A percentile compares a stretch with the other conserved stretches of the same genome.
phyloP scores from a whole-genome alignment of 345 rosid species.

The Diplotaxis tenuifolia region DNA sequence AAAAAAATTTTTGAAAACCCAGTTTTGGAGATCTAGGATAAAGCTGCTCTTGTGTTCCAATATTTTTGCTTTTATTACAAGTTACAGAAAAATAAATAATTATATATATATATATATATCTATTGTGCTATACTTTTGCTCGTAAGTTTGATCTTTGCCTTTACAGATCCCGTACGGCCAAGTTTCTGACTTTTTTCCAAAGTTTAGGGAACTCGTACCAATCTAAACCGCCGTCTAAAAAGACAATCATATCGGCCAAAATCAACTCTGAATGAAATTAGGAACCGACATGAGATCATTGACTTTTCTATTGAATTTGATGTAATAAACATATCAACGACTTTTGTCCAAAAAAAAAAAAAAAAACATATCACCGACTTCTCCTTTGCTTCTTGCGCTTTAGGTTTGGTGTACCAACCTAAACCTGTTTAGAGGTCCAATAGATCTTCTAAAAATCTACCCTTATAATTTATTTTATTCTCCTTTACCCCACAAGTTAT shows the following conservation, averaged over 20 bases:
- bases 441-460: background rate
- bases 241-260: constrained; percentile 4
- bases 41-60: no score
- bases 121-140: background rate
- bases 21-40: no score
- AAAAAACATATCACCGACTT: background rate
- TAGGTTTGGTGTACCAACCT: constrained; percentile 10
- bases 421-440: constrained; percentile 8
- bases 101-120: background rate
- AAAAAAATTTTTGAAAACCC: no score
- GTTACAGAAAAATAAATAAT: background rate
- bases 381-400: background rate
- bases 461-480: background rate
- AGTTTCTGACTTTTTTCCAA: constrained; percentile 28
- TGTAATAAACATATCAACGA: constrained; percentile 3
- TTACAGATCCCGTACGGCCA: constrained; percentile 18
- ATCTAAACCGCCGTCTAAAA: background rate
- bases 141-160: constrained; percentile 6
- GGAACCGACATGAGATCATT: background rate
- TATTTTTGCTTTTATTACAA: background rate
- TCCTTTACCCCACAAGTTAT: background rate
- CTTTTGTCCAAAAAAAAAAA: no score
- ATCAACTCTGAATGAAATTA: background rate
- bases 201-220: constrained; percentile 20
- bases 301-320: background rate